phyloP scores from a whole-genome alignment of 23 red algal genomes.

The Gracilaria caudata region DNA sequence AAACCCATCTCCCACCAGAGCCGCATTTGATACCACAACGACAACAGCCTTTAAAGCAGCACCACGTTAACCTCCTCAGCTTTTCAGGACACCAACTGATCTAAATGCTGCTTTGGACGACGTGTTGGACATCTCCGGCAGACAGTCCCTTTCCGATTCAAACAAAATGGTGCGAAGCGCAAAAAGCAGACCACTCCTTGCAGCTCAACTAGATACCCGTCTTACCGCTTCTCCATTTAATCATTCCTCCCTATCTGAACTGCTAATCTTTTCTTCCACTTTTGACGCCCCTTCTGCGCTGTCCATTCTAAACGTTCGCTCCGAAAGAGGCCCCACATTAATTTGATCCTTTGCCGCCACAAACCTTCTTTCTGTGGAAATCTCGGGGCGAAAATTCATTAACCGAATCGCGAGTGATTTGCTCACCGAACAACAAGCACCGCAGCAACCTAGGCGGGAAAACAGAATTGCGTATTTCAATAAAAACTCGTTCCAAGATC shows the following conservation, averaged over 20 bases:
- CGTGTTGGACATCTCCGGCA: neutral
- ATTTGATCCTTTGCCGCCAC: slow-evolving; percentile 3
- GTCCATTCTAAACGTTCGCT: slow-evolving; percentile 4
- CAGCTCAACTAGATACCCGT: slow-evolving; percentile 8
- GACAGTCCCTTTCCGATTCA: neutral
- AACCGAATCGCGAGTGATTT: neutral
- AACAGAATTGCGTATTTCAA: too few relatives aligned
- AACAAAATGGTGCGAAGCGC: slow-evolving; percentile 10
- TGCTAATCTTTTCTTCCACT: slow-evolving; percentile 42
- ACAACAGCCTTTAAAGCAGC: neutral
- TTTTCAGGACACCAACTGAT: neutral
- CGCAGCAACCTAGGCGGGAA: too few relatives aligned
- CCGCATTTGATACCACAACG: neutral
- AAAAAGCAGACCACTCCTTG: neutral
- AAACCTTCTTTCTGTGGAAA: neutral
- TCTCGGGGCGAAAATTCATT: neutral
- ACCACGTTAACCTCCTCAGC: neutral
- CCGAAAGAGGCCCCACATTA: neutral
- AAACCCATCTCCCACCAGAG: neutral
- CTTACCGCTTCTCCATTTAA: neutral
- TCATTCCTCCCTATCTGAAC: slow-evolving; percentile 10
- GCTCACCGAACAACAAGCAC: neutral
- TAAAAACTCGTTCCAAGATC: too few relatives aligned
- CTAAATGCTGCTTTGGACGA: neutral
- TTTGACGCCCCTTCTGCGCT: slow-evolving; percentile 32